Evolutionary conservation across 2,329 filamentous ascomycete species (phyloP), one percentile per base, ranked within the genome.

Genomic region (Drechmeria coniospora): DNA sequence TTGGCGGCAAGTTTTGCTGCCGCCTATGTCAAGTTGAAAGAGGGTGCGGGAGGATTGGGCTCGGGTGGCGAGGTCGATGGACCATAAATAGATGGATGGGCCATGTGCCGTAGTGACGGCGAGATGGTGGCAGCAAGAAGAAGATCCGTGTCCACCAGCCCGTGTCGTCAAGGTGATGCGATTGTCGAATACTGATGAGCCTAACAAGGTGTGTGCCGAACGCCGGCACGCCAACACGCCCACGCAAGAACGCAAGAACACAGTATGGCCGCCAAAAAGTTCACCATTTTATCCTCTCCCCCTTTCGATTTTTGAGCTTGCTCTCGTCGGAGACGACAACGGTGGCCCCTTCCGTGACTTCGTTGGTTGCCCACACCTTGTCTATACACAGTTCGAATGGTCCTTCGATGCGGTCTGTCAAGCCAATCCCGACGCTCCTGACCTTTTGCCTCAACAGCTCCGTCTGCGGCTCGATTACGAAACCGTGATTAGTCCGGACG

Each of bases 401-500:
- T 0, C 87, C 90, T 6, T 83, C 79, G 21, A 92, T 68, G 11
- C 90, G 69, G 52, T 98, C 90, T 29, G 84, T 94, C 45, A 94
- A 53, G 5, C 84, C 83, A 32, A 95, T 74, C 1, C 90, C 90
- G 13, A 98, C 62, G 16, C 76, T 92, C 46, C 74, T 69, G 17
- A 98, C 75, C 51, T 83, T 86, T 44, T 92, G 79, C 36, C 79
- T 72, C 49, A 94, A 56, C 54, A 98, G 76, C 50, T 92, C 84
- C 9, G 77, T 76, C 61, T 95, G 87, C 18, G 90, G 90, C 57
- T 95, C 86, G 5, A 94, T 76, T 2, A 92, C 82, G 43, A 81
- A 74, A 6, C 90, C 90, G 45, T 92, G 73, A 47, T 94, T 95
- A 10, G 90, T 98, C 36, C 90, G 68, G 33, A 98, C 87, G 54